A percentile compares a stretch with the other conserved stretches of the same genome.
Conservation (phyloP, 192 early-diverging fungal species). For the Rhizoclosmatium sp. region DNA sequence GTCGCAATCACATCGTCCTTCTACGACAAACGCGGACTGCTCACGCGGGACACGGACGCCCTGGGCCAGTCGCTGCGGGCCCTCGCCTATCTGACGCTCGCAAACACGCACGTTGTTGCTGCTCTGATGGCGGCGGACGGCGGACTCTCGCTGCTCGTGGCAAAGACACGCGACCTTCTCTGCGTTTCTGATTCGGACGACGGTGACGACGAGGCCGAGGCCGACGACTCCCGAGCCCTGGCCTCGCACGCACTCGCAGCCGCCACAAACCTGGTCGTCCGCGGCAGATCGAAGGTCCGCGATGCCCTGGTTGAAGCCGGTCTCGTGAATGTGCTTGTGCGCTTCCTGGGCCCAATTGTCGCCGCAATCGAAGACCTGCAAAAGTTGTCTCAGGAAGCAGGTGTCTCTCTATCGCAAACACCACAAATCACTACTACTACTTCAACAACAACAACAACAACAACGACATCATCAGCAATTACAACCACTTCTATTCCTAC, state of each 20-base stretch:
- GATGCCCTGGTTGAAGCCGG: slow-evolving; percentile 87
- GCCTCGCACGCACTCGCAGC: slow-evolving; percentile 52
- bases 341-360: slow-evolving; percentile 68
- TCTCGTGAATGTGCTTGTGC: slow-evolving; percentile 82
- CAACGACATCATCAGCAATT: not conserved
- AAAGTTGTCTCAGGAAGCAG: not conserved
- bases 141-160: slow-evolving; percentile 85
- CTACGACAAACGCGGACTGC: slow-evolving; percentile 96
- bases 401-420: not conserved
- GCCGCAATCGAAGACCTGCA: slow-evolving; percentile 27
- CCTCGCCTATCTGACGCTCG: slow-evolving; percentile 85
- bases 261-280: slow-evolving; percentile 85
- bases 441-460: slow-evolving; percentile 1
- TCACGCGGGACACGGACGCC: slow-evolving; percentile 85
- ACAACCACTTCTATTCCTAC: not conserved
- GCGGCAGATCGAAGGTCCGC: slow-evolving; percentile 80
- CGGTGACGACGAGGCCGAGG: not conserved
- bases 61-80: slow-evolving; percentile 89
- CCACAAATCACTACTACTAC: not conserved
- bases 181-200: not conserved
- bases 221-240: not conserved
- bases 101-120: slow-evolving; percentile 77
- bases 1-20: slow-evolving; percentile 45
- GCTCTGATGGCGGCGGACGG: slow-evolving; percentile 86
- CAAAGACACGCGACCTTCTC: slow-evolving; percentile 60